Percentiles rank a stretch among this genome's conserved stretches.
Conservation (phyloP, 176 grass and related monocot genomes). For the Zoysia japonica region DNA sequence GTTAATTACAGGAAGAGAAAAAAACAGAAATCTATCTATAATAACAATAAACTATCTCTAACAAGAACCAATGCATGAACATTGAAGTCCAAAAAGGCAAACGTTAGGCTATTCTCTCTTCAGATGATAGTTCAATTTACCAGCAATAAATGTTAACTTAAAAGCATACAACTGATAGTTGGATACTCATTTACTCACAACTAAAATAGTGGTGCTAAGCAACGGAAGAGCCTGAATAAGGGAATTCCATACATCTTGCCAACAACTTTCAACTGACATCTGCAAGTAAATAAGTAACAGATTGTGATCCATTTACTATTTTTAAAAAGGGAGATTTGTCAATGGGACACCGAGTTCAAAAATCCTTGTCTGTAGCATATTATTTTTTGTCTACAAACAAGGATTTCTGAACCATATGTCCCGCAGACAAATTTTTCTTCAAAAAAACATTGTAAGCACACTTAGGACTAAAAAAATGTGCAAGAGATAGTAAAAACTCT, state of each 20-base stretch:
- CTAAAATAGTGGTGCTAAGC: constrained; percentile 55
- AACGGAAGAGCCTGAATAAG: constrained; percentile 71
- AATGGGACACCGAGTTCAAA: too few species aligned
- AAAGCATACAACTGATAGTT: constrained; percentile 1
- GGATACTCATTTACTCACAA: constrained; percentile 55
- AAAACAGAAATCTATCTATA: too few species aligned
- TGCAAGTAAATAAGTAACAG: constrained; percentile 46
- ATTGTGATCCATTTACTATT: neutral
- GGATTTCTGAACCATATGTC: too few species aligned
- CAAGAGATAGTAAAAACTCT: neutral
- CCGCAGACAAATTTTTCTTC: neutral
- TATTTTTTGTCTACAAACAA: too few species aligned
- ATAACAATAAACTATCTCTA: too few species aligned
- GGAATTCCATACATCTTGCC: constrained; percentile 88
- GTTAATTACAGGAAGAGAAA: too few species aligned
- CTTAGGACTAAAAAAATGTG: neutral
- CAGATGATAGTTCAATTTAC: constrained; percentile 14
- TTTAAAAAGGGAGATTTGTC: too few species aligned
- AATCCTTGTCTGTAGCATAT: too few species aligned
- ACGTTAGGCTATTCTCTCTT: neutral
- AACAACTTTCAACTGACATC: constrained; percentile 70
- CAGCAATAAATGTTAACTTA: constrained; percentile 14
- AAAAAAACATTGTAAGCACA: constrained; percentile 11
- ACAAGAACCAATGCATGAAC: neutral
- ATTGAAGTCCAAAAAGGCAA: neutral